Percentiles rank a stretch among this genome's conserved stretches.
Evolutionary conservation across 2,329 filamentous ascomycete species (phyloP).

Genomic region (Aspergillus vadensis): DNA sequence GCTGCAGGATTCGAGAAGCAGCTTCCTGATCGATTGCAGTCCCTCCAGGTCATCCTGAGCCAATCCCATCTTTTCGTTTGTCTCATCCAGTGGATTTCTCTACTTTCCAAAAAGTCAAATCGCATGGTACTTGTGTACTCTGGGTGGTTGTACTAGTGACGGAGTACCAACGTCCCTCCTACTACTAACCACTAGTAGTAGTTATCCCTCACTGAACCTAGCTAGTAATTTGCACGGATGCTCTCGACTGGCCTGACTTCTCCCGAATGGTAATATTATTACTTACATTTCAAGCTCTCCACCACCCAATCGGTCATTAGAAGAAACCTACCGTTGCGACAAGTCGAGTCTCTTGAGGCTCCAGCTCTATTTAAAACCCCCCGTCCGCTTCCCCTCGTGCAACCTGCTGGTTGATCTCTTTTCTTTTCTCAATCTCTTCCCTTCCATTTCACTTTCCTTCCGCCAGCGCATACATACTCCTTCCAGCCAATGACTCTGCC

Average conservation of each 20-base stretch:
- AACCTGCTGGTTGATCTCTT: slow-evolving; percentile 14
- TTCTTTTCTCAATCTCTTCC: slow-evolving; percentile 5
- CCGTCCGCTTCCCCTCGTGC: slow-evolving; percentile 15
- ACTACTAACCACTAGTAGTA: not conserved
- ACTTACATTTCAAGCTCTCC: not conserved
- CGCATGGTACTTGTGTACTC: not conserved
- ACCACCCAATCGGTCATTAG: not conserved
- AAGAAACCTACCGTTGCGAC: not conserved
- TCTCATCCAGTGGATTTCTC: not conserved
- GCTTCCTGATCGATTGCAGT: not conserved
- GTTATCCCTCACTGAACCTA: not conserved
- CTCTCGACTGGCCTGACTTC: not conserved
- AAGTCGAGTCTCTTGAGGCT: slow-evolving; percentile 2
- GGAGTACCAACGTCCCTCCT: not conserved
- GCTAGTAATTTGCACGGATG: not conserved
- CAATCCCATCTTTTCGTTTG: not conserved
- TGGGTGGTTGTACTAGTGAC: not conserved
- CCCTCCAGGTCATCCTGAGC: not conserved
- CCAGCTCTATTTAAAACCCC: slow-evolving; percentile 17
- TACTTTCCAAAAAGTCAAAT: not conserved
- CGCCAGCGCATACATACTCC: not conserved
- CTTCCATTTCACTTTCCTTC: not conserved
- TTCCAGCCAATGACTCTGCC: not conserved
- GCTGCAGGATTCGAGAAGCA: not conserved
- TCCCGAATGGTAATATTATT: not conserved